A percentile compares a stretch with the other conserved stretches of the same genome.
Conservation (phyloP, 306 rosid genomes). For the Rosa multiflora region DNA sequence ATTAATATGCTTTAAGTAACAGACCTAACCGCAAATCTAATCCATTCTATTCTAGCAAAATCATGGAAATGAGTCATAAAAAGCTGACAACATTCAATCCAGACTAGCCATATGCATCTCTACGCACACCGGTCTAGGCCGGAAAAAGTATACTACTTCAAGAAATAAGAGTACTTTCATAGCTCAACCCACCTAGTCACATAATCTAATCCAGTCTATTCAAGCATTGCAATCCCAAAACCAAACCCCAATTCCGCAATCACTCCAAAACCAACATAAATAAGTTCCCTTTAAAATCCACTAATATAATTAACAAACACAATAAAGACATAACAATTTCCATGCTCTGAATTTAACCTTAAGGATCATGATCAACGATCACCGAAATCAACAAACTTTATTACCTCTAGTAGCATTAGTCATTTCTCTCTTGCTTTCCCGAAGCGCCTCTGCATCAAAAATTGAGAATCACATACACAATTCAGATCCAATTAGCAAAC, state of each 20-base stretch:
- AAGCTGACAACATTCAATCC: not conserved
- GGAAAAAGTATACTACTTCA: no score
- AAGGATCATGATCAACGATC: not conserved
- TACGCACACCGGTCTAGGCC: no score
- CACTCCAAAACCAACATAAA: not conserved
- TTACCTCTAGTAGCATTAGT: constrained; percentile 79
- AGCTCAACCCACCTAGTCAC: no score
- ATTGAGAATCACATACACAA: constrained; percentile 10
- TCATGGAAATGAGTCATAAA: not conserved
- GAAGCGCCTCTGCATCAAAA: constrained; percentile 74
- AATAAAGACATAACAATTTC: not conserved
- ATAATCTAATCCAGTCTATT: no score
- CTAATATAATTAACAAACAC: not conserved
- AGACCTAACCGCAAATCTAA: not conserved
- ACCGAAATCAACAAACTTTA: not conserved
- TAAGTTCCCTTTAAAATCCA: not conserved
- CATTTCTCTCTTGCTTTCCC: constrained; percentile 97
- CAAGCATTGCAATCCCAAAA: not conserved
- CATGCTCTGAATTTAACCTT: not conserved
- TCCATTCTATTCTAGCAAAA: not conserved
- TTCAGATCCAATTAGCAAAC: constrained; percentile 16
- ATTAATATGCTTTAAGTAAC: not conserved
- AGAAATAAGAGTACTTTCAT: no score
- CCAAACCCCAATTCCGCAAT: not conserved
- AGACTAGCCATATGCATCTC: no score